Conservation (phyloP, 495 filamentous ascomycete genomes). For the Thozetella sp. region DNA sequence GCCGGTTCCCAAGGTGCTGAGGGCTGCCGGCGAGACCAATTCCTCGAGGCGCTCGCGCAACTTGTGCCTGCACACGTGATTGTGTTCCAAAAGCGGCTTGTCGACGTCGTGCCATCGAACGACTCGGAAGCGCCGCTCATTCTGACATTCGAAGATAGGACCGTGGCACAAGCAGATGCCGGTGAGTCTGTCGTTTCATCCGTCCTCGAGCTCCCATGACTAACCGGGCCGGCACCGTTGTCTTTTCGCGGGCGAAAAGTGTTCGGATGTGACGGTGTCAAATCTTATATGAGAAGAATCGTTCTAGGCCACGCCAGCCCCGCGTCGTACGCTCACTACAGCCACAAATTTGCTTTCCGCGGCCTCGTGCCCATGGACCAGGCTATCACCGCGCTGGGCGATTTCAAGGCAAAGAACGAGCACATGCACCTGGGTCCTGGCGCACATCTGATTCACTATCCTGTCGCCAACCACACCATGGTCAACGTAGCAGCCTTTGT, state of each 20-base stretch:
- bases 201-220: no score
- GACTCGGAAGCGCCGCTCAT: constrained; percentile 24
- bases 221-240: no score
- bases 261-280: constrained; percentile 57
- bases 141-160: constrained; percentile 51
- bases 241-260: no score
- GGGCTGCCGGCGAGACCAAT: constrained; percentile 48
- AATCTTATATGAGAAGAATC: constrained; percentile 41
- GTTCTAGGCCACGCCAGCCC: constrained; percentile 36
- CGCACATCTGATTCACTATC: constrained; percentile 45
- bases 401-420: constrained; percentile 35
- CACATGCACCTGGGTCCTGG: constrained; percentile 44
- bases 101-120: constrained; percentile 14
- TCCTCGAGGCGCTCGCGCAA: constrained; percentile 53
- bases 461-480: no score
- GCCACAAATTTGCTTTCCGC: constrained; percentile 44
- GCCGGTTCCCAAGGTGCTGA: constrained; percentile 36
- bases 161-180: constrained; percentile 40
- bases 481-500: constrained; percentile 49
- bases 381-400: constrained; percentile 36
- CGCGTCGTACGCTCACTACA: constrained; percentile 37
- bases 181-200: no score
- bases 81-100: constrained; percentile 39
- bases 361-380: constrained; percentile 45
- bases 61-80: constrained; percentile 40